Base-by-base conservation (phyloP, 2,329 filamentous ascomycete species). In the Cladosporium sp. region DNA sequence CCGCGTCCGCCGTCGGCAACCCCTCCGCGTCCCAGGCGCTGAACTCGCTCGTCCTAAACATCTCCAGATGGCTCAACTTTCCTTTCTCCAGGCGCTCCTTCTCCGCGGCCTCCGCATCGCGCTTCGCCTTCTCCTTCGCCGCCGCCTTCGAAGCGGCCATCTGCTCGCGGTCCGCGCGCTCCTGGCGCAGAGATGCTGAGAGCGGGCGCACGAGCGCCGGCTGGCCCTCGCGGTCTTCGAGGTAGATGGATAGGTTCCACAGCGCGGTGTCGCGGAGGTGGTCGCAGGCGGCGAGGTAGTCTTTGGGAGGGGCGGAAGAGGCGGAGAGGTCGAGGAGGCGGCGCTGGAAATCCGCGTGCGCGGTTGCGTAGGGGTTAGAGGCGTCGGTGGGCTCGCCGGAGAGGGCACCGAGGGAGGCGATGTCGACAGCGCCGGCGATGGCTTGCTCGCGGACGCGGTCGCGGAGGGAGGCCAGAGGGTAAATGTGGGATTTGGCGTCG, bases 21-120 rank as follows among this genome's bases (percentile, higher is more conserved):
- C 91, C 91, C 53, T 92, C 85, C 5, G 79, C 84, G 65, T 95
- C 89, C 88, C 89, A 95, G 14, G 80, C 87, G 59, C 77, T 81
- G 64, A 84, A 95, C 57, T 86, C 81, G 46, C 64, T 68, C 3
- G 73, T 77, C 54, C 71, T 72, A 69, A 83, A 84, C 78, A 84
- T 80, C 5, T 80, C 77, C 54, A 73, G 59, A 32, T 76, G 81
- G 48, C 72, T 75, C n/a, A 83, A 62, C 63, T 79, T 81, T 10
- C 78, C 82, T 62, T 79, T 78, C 58, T 80, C 75, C 10, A 74
- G 66, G 54, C 70, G 74, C 59, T 77, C 74, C 53, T 61, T 64
- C 48, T 77, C 76, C 0, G 74, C 76, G 46, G 75, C 70, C 41
- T 63, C 66, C 16, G 75, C 75, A 54, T 81, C 78, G n/a, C 75